A percentile compares a stretch with the other conserved stretches of the same genome.
phyloP scores from a whole-genome alignment of 176 grass and related monocot species.

The Alopecurus myosuroides region DNA sequence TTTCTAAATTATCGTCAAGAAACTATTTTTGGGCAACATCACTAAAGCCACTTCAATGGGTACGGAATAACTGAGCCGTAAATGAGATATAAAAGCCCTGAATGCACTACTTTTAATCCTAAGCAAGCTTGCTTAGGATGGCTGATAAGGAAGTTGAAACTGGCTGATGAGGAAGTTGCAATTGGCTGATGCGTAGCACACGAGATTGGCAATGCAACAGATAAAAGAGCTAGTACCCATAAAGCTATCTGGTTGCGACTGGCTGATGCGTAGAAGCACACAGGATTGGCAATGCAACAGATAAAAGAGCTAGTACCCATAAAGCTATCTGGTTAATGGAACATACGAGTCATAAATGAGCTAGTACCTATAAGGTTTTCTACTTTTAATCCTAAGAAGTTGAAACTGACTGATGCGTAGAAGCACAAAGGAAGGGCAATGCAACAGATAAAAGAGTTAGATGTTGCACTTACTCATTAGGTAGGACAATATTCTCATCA shows the following conservation, averaged over 20 bases:
- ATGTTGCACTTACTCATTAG: conserved; percentile 54
- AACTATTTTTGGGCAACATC: too few species aligned
- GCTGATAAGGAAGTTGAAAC: neutral
- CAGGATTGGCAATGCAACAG: neutral
- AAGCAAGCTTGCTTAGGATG: too few species aligned
- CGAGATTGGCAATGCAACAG: neutral
- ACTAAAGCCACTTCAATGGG: too few species aligned
- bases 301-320: conserved; percentile 16
- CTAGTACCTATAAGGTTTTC: too few species aligned
- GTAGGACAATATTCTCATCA: conserved; percentile 42
- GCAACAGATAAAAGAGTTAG: conserved; percentile 26
- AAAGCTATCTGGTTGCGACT: too few species aligned
- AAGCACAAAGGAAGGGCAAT: neutral
- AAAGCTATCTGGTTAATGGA: too few species aligned
- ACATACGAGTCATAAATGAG: too few species aligned
- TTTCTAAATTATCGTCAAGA: too few species aligned
- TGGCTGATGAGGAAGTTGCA: too few species aligned
- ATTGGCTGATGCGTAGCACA: neutral
- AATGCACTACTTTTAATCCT: too few species aligned
- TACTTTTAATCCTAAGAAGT: neutral
- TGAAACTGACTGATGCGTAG: neutral
- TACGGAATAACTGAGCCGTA: too few species aligned
- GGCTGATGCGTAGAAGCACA: neutral
- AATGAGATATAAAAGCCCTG: too few species aligned
- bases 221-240: conserved; percentile 29